Percentiles rank a stretch among this genome's conserved stretches.
phyloP scores from a whole-genome alignment of 306 rosid species.

The Quercus parvula region DNA sequence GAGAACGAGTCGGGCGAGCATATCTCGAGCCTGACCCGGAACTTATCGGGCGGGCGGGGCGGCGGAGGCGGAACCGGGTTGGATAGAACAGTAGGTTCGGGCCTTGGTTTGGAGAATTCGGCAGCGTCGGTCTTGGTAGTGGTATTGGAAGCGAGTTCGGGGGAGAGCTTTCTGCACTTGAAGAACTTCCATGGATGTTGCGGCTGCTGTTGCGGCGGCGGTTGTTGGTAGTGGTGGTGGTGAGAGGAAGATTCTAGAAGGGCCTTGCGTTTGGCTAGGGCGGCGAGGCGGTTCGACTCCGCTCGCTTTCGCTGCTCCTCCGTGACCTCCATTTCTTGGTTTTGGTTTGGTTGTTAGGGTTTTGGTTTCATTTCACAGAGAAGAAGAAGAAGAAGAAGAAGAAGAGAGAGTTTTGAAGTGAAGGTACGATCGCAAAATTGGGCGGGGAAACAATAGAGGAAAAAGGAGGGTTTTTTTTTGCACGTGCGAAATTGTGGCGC shows the following conservation, averaged over 20 bases:
- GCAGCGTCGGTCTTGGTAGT: background rate
- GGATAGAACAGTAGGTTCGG: background rate
- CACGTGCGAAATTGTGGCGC: background rate
- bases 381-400: too few species aligned
- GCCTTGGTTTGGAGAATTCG: too few species aligned
- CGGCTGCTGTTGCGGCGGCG: background rate
- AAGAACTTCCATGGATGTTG: slow-evolving; percentile 54
- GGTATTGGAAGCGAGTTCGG: slow-evolving; percentile 12
- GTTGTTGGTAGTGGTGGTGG: slow-evolving; percentile 8
- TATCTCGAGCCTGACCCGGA: slow-evolving; percentile 68
- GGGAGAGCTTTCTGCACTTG: slow-evolving; percentile 66
- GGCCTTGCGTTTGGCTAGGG: slow-evolving; percentile 73
- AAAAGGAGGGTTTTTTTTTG: background rate
- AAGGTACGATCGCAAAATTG: background rate
- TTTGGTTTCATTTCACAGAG: too few species aligned
- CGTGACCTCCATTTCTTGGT: slow-evolving; percentile 47
- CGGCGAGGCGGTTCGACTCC: slow-evolving; percentile 75
- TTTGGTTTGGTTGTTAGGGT: background rate
- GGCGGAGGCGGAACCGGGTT: background rate
- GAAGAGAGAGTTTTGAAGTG: background rate
- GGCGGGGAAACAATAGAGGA: background rate
- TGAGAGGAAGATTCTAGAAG: slow-evolving; percentile 36
- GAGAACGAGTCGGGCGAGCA: slow-evolving; percentile 76
- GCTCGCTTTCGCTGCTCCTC: slow-evolving; percentile 67
- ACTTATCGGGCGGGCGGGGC: slow-evolving; percentile 24